Evolutionary conservation across 345 rosid species (phyloP).

Genomic region (Gossypium stocksii): DNA sequence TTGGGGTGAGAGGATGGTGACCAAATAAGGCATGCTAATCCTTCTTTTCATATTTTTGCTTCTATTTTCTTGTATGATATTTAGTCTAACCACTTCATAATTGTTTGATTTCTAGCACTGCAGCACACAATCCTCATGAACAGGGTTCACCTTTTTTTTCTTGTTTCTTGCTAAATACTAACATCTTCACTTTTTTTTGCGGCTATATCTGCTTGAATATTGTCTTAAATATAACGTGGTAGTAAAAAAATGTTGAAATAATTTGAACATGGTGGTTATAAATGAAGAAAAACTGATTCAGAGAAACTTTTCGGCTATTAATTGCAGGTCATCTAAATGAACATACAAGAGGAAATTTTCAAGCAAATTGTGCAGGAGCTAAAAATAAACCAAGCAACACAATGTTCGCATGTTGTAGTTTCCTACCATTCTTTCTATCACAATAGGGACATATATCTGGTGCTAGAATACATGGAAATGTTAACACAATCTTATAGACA

Average conservation of each 20-base stretch:
- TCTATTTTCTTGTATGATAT: neutral
- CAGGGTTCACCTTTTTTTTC: neutral
- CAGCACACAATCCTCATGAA: neutral
- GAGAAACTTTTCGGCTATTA: slow-evolving; percentile 3
- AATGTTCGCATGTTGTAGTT: slow-evolving; percentile 78
- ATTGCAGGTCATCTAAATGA: slow-evolving; percentile 89
- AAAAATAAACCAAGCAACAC: slow-evolving; percentile 89
- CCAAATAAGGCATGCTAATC: neutral
- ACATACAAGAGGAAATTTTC: slow-evolving; percentile 87
- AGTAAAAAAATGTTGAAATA: neutral
- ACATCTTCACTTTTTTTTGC: neutral
- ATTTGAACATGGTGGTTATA: neutral
- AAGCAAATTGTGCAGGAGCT: slow-evolving; percentile 97
- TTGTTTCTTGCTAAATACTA: neutral
- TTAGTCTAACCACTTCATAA: neutral
- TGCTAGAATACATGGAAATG: slow-evolving; percentile 98
- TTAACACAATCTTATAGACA: no score
- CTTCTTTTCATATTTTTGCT: neutral
- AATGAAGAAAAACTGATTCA: neutral
- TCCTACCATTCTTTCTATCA: slow-evolving; percentile 92
- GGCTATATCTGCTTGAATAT: neutral
- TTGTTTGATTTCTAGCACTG: neutral
- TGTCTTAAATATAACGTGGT: neutral
- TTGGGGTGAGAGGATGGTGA: neutral
- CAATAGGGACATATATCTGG: slow-evolving; percentile 86